Percentiles rank a stretch among this genome's conserved stretches.
These are phyloP conservation scores for Penicillium sp. DNA, from an alignment of 2,329 filamentous ascomycete genomes.

Conservation along the genomic window DNA sequence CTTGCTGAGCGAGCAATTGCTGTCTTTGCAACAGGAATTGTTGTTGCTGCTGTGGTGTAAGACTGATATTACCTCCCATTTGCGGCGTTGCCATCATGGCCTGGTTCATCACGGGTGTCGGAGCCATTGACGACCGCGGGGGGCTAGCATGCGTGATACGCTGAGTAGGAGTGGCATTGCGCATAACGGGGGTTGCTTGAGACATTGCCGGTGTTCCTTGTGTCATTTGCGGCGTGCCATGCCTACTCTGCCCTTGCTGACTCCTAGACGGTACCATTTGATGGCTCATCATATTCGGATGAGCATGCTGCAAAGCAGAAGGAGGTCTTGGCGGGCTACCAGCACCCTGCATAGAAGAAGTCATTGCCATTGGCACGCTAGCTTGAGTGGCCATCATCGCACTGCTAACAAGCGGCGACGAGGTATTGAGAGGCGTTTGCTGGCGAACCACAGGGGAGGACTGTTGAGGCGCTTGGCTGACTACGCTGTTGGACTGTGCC, in stretches of 20 bases:
- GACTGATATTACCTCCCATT: slow-evolving; percentile 40
- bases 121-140: slow-evolving; percentile 45
- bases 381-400: slow-evolving; percentile 46
- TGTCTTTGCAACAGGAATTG: slow-evolving; percentile 44
- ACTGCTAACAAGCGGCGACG: slow-evolving; percentile 50
- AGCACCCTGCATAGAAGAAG: slow-evolving; percentile 50
- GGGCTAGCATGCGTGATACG: slow-evolving; percentile 54
- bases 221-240: slow-evolving; percentile 54
- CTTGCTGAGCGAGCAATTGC: slow-evolving; percentile 45
- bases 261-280: slow-evolving; percentile 52
- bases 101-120: slow-evolving; percentile 52
- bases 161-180: slow-evolving; percentile 53
- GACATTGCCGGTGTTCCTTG: slow-evolving; percentile 53
- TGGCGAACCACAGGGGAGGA: slow-evolving; percentile 55
- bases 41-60: slow-evolving; percentile 48
- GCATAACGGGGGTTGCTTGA: slow-evolving; percentile 54
- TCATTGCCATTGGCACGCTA: slow-evolving; percentile 51
- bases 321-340: slow-evolving; percentile 52
- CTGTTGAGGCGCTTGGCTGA: slow-evolving; percentile 46
- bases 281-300: slow-evolving; percentile 51
- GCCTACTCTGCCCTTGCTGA: slow-evolving; percentile 52
- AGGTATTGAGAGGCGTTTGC: slow-evolving; percentile 51
- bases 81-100: slow-evolving; percentile 47
- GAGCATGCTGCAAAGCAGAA: slow-evolving; percentile 53
- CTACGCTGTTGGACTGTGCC: slow-evolving; percentile 45